Percentiles rank a stretch among this genome's conserved stretches.
Conservation (phyloP, 1,284 basidiomycete genomes). For the Hypsizygus ulmarius region DNA sequence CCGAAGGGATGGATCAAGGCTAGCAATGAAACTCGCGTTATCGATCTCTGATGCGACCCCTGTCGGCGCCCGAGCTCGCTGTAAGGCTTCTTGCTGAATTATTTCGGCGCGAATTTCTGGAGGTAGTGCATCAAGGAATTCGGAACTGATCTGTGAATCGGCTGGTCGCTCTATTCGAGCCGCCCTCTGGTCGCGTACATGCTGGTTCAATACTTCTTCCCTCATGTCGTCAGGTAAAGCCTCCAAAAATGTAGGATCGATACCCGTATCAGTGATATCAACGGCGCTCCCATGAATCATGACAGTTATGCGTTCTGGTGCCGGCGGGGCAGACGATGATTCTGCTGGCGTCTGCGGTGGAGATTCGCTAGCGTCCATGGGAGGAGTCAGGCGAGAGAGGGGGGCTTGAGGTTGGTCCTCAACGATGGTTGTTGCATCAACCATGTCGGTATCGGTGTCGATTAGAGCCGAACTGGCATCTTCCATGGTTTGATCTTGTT, state of each 20-base stretch:
- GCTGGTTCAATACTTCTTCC: constrained; percentile 97
- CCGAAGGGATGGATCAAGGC: constrained; percentile 80
- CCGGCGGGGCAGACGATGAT: constrained; percentile 24
- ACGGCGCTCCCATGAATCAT: constrained; percentile 91
- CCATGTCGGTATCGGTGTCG: constrained; percentile 44
- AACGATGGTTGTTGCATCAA: constrained; percentile 28
- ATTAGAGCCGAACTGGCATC: constrained; percentile 18
- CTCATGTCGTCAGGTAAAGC: constrained; percentile 98
- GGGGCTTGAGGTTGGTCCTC: constrained; percentile 17
- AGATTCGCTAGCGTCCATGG: constrained; percentile 19
- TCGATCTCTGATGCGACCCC: constrained; percentile 72
- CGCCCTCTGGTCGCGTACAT: constrained; percentile 88
- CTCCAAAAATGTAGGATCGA: constrained; percentile 97
- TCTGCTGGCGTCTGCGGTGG: constrained; percentile 23
- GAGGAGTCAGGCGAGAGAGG: constrained; percentile 3
- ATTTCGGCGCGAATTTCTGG: constrained; percentile 97
- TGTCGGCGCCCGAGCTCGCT: constrained; percentile 59
- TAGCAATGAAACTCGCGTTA: constrained; percentile 84
- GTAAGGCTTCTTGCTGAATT: constrained; percentile 89
- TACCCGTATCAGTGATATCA: constrained; percentile 98
- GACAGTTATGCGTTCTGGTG: constrained; percentile 69
- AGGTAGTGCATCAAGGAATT: constrained; percentile 95
- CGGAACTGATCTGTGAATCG: constrained; percentile 87
- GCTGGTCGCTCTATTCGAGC: constrained; percentile 68
- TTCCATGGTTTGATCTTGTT: constrained; percentile 28